phyloP scores from a whole-genome alignment of 805 yeast genomes.

The Lachancea thermotolerans region DNA sequence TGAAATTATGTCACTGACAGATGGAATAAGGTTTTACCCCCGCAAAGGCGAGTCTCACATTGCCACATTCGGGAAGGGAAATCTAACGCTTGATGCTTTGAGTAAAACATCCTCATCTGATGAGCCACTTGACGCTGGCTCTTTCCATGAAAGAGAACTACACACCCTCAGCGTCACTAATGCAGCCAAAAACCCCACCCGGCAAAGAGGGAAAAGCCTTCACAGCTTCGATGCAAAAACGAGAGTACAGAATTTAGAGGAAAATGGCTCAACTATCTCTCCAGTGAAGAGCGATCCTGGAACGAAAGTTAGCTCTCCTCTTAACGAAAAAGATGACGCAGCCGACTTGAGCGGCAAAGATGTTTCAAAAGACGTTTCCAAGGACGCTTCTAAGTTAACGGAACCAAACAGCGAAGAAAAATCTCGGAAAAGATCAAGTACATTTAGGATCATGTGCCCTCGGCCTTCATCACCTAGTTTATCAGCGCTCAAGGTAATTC shows the following conservation, averaged over 20 bases:
- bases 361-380: too few species aligned
- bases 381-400: neutral
- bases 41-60: slow-evolving; percentile 39
- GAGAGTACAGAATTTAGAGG: neutral
- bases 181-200: neutral
- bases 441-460: slow-evolving; percentile 17
- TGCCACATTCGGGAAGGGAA: slow-evolving; percentile 50
- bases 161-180: neutral
- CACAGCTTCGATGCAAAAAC: neutral
- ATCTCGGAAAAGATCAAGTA: slow-evolving; percentile 23
- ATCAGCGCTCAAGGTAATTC: slow-evolving; percentile 20
- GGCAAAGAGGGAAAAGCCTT: slow-evolving; percentile 1
- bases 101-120: slow-evolving; percentile 2
- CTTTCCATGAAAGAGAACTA: neutral
- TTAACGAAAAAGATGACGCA: neutral
- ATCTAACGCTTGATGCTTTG: slow-evolving; percentile 37
- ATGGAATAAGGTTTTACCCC: slow-evolving; percentile 27
- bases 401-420: slow-evolving; percentile 14
- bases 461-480: slow-evolving; percentile 27
- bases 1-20: slow-evolving; percentile 8
- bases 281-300: slow-evolving; percentile 5
- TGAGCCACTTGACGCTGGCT: slow-evolving; percentile 2
- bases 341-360: neutral
- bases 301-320: neutral
- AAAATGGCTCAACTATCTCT: neutral